A percentile compares a stretch with the other conserved stretches of the same genome.
Conservation (phyloP, 2,329 filamentous ascomycete species). For the Bipolaris oryzae region DNA sequence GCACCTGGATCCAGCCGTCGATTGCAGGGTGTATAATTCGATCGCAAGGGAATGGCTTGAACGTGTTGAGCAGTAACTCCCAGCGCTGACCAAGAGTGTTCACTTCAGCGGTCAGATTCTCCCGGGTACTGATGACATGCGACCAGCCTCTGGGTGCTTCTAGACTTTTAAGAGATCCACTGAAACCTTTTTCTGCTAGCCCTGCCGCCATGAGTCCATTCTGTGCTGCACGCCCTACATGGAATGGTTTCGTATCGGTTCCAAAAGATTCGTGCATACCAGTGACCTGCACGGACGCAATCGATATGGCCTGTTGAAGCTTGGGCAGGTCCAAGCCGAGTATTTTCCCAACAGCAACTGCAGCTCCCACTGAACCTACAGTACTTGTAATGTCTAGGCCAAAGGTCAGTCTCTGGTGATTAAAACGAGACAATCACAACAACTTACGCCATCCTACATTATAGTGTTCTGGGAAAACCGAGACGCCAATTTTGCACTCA, state of each 20-base stretch:
- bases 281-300: constrained; percentile 60
- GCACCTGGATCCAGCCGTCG: constrained; percentile 58
- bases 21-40: constrained; percentile 64
- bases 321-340: constrained; percentile 49
- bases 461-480: constrained; percentile 62
- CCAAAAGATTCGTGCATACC: constrained; percentile 63
- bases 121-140: constrained; percentile 56
- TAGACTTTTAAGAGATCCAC: constrained; percentile 54
- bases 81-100: constrained; percentile 50
- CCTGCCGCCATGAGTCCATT: constrained; percentile 57
- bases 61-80: constrained; percentile 61
- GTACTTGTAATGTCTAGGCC: constrained; percentile 57
- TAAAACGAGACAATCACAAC: no score
- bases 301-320: constrained; percentile 59
- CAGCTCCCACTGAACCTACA: constrained; percentile 60
- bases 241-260: constrained; percentile 62
- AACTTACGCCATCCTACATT: constrained; percentile 57
- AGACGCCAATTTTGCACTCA: constrained; percentile 59
- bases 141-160: constrained; percentile 62
- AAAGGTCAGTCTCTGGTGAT: neutral
- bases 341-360: constrained; percentile 59
- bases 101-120: constrained; percentile 50
- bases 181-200: constrained; percentile 57
- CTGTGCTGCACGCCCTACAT: constrained; percentile 60
- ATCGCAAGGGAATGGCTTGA: constrained; percentile 64